Evolutionary conservation across 768 basidiomycete genomes (phyloP), one percentile per base, ranked within the genome.

Genomic region (Russula olivacea): DNA sequence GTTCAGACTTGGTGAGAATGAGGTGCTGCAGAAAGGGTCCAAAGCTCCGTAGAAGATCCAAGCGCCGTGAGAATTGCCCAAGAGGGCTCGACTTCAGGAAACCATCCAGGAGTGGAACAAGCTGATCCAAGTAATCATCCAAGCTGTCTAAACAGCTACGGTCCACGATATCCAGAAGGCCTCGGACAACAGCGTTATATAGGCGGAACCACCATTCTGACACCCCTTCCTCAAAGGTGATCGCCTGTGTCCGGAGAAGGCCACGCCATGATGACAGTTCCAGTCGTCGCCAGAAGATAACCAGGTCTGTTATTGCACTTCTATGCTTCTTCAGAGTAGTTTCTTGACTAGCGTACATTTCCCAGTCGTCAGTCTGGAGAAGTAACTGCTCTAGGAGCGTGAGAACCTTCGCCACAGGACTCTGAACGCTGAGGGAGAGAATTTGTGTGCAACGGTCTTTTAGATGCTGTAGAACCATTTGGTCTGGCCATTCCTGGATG

Each of bases 401-500:
- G 36, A 99, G 79, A 14, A 95, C 74, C 70, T 86, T 89, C 6
- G 96, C 93, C 10, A 97, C 76, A 0, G 97, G 86, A 66, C 84
- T 86, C 41, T 80, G 76, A 21, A 90, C 74, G 54, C 81, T 77
- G 23, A 93, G 76, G 0, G 75, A 70, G 47, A 93, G 75, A 62
- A 93, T 80, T 9, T 77, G 72, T 45, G 87, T 80, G 69, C 89
- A 93, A 36, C 88, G 86, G 60, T 81, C 81, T 40, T 78, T 77
- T 40, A 99, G 80, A 71, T 96, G 87, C 32, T 88, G 89, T n/a
- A 97, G 79, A 10, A 98, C 91, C 88, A 95, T 93, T 72, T 99
- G 97, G 66, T 98, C 96, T 0, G 97, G 96, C 94, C 93, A 99
- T 67, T 93, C 88, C 64, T 78, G 74, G 28, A 88, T 79, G 21